These are phyloP conservation scores for Takakia lepidozioides DNA, from an alignment of 225 moss, liverwort and hornwort species.

Conservation along the genomic window DNA sequence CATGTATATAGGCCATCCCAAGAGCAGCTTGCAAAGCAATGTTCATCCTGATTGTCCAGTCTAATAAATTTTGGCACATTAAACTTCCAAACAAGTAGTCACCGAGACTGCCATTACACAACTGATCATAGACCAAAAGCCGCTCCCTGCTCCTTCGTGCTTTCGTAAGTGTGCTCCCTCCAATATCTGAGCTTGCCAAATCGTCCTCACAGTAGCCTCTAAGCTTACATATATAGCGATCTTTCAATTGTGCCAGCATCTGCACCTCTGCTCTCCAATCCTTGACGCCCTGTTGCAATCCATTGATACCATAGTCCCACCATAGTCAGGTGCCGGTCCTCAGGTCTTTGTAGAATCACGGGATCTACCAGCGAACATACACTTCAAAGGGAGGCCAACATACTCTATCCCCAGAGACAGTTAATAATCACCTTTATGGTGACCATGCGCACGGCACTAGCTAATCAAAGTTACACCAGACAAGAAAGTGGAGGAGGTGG, in stretches of 20 bases:
- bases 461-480: too few species aligned
- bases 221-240: slow-evolving; percentile 24
- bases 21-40: slow-evolving; percentile 32
- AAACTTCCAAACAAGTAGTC: slow-evolving; percentile 32
- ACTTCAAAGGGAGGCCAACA: too few species aligned
- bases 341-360: neutral
- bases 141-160: slow-evolving; percentile 3
- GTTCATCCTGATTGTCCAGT: slow-evolving; percentile 19
- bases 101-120: slow-evolving; percentile 17
- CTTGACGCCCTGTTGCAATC: slow-evolving; percentile 14
- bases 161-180: too few species aligned
- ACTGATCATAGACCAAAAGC: slow-evolving; percentile 25
- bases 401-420: slow-evolving; percentile 9
- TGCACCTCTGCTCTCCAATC: slow-evolving; percentile 32
- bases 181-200: neutral
- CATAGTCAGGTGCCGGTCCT: slow-evolving; percentile 10
- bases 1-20: slow-evolving; percentile 28
- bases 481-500: neutral
- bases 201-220: slow-evolving; percentile 16
- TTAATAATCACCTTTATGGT: neutral
- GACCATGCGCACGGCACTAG: too few species aligned
- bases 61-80: slow-evolving; percentile 15
- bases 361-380: too few species aligned
- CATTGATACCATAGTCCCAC: slow-evolving; percentile 2
- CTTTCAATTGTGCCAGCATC: slow-evolving; percentile 16